Base-by-base conservation (phyloP, 495 filamentous ascomycete species). In the Letharia columbiana region DNA sequence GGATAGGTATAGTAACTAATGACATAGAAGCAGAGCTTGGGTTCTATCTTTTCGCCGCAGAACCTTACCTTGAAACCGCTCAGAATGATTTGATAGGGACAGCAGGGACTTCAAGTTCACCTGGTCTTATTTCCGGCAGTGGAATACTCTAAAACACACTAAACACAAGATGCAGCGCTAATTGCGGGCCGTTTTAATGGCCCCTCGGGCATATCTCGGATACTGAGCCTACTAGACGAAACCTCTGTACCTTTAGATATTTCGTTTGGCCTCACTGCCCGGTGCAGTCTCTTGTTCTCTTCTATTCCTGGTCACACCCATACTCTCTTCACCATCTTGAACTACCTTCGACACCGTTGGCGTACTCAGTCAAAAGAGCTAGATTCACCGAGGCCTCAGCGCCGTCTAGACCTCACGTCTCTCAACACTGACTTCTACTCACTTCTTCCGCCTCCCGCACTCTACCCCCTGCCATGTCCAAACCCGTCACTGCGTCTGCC, bases 381-480 rank as follows among this genome's bases (percentile, higher is more conserved):
- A 56, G 52, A 56, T 56, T 17, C 28, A 35, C 31, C 31, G 3
- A 35, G 28, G 23, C 23, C 49, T 31, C 23, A 31, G 49, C 13
- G 49, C 45, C 10, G 12, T 7, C 28, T 17, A 15, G 9, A 54
- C 33, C 28, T 33, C 49, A 54, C 6, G 11, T 54, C 49, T 17
- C 28, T 15, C 2, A 20, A 28, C 47, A 9, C n/a, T 28, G 2
- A 23, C 49, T 54, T 31, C 23, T 13, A 54, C 49, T 54, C 23
- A 54, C 61, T 39, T 9, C 45, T 47, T 37, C 54, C 28, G 6
- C 15, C 41, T 35, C 7, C 13, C 37, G 8, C 9, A 37, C 9
- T 28, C 11, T 20, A 23, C 18, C 60, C 40, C 45, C 54, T 61
- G 49, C 58, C 52, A 71, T 73, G 71, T 59, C 72, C 42, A 63